A percentile compares a stretch with the other conserved stretches of the same genome.
Evolutionary conservation across 495 filamentous ascomycete genomes (phyloP).

Genomic region (Podospora comata): DNA sequence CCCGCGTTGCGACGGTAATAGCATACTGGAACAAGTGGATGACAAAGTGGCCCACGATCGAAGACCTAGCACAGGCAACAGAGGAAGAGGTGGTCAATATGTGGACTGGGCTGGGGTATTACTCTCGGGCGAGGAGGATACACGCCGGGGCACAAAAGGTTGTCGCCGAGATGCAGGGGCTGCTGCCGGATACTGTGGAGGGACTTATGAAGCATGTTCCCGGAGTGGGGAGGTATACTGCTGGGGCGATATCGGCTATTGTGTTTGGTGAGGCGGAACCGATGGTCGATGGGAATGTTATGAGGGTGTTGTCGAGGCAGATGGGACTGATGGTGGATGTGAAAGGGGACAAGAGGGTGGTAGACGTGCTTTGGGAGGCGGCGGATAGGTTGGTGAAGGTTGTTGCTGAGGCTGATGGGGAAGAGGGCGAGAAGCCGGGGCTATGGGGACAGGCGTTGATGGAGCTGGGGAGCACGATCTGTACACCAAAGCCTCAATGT

Average conservation of each 20-base stretch:
- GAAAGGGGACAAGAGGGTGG: slow-evolving; percentile 37
- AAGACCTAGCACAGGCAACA: slow-evolving; percentile 35
- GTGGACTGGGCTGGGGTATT: slow-evolving; percentile 48
- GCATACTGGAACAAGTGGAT: slow-evolving; percentile 49
- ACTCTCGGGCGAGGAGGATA: slow-evolving; percentile 42
- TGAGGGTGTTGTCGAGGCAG: slow-evolving; percentile 45
- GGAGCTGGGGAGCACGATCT: slow-evolving; percentile 49
- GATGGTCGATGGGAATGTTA: slow-evolving; percentile 51
- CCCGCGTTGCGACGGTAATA: slow-evolving; percentile 44
- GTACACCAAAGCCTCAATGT: slow-evolving; percentile 47
- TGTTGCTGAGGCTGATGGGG: slow-evolving; percentile 27
- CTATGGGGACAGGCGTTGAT: slow-evolving; percentile 48
- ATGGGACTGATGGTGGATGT: slow-evolving; percentile 42
- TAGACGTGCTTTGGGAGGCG: slow-evolving; percentile 43
- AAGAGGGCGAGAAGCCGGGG: slow-evolving; percentile 38
- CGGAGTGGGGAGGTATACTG: slow-evolving; percentile 47
- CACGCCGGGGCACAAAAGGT: slow-evolving; percentile 39
- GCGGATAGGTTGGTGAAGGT: slow-evolving; percentile 39
- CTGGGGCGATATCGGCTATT: slow-evolving; percentile 46
- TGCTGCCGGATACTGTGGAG: slow-evolving; percentile 21
- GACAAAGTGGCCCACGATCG: slow-evolving; percentile 40
- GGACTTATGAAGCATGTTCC: slow-evolving; percentile 36
- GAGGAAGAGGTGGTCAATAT: slow-evolving; percentile 38
- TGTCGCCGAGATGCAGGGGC: slow-evolving; percentile 12
- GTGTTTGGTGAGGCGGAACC: slow-evolving; percentile 43